Evolutionary conservation across 345 rosid species (phyloP).

Genomic region (Jatropha curcas): DNA sequence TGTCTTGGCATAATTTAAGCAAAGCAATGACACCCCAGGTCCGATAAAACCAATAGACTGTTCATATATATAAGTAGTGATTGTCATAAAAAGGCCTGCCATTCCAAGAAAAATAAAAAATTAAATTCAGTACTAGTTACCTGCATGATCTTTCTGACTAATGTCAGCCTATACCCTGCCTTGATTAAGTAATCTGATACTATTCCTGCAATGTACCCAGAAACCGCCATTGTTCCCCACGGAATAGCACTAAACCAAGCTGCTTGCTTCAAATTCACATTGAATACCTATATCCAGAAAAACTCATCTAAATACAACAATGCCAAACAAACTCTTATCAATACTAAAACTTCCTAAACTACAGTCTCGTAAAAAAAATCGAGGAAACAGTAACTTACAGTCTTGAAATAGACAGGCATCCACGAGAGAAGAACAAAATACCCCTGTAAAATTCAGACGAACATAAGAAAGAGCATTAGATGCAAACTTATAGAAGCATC

Average conservation of each 20-base stretch:
- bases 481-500: not conserved
- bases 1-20: constrained; percentile 72
- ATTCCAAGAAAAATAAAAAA: not conserved
- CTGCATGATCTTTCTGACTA: constrained; percentile 92
- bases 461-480: not conserved
- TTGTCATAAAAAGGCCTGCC: not conserved
- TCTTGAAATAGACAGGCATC: constrained; percentile 97
- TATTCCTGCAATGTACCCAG: constrained; percentile 80
- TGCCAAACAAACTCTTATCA: not conserved
- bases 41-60: constrained; percentile 92
- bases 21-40: constrained; percentile 77
- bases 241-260: constrained; percentile 99
- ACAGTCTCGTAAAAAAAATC: too few relatives aligned
- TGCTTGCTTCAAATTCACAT: constrained; percentile 88
- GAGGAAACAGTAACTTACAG: constrained; percentile 41
- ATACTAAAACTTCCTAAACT: too few relatives aligned
- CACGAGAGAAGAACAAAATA: constrained; percentile 95
- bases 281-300: constrained; percentile 53
- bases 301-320: not conserved
- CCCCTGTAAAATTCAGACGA: constrained; percentile 59
- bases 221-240: constrained; percentile 91
- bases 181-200: constrained; percentile 65
- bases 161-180: constrained; percentile 72
- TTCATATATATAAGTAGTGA: not conserved
- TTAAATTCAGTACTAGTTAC: constrained; percentile 27